Base-by-base conservation (phyloP, 257 asterid genomes). In the Solanum corneliomulleri region DNA sequence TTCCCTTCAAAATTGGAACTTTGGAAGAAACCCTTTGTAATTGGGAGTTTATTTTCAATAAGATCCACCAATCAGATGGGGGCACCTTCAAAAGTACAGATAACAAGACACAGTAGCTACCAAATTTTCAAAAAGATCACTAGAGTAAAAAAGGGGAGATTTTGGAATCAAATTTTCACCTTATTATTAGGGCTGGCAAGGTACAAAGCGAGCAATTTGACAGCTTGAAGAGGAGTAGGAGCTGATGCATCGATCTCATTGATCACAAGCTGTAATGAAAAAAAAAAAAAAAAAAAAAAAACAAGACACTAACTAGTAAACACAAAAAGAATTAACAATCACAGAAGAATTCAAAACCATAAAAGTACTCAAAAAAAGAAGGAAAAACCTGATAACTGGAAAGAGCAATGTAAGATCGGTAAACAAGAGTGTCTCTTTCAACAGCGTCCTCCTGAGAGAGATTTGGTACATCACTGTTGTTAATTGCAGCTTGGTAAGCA, bases 151-250 rank as follows among this genome's bases (percentile, higher is more conserved):
- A 15, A 18, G 11, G 27, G 21, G 33, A 41, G 21, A 37, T 37
- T 37, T 16, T 2, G 80, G 27, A 35, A 62, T 18, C 39, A 42
- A 47, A 49, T 29, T 16, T 2, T 84, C 86, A 95, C 99, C 98
- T 95, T 95, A 88, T 94, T 93, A 27, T 90, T 92, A 85, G 97
- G 95, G 89, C 89, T 86, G 45, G 95, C 91, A 84, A 94, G 96
- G 89, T 95, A 97, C 87, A 92, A 23, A 83, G 99, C 99, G 4
- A 95, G 94, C 92, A 97, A 89, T 90, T 97, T 97, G 86, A 95
- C 98, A 58, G 99, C 99, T 92, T 97, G 99, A 87, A 94, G 98
- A 68, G 99, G 97, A 87, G 99, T 97, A 23, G 99, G 93, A 16
- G 99, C 98, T 31, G 99, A 95, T 35, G 94, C 91, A 89, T 95